These are phyloP conservation scores for Aspergillus panamensis DNA, from an alignment of 495 filamentous ascomycete species.

Conservation along the genomic window DNA sequence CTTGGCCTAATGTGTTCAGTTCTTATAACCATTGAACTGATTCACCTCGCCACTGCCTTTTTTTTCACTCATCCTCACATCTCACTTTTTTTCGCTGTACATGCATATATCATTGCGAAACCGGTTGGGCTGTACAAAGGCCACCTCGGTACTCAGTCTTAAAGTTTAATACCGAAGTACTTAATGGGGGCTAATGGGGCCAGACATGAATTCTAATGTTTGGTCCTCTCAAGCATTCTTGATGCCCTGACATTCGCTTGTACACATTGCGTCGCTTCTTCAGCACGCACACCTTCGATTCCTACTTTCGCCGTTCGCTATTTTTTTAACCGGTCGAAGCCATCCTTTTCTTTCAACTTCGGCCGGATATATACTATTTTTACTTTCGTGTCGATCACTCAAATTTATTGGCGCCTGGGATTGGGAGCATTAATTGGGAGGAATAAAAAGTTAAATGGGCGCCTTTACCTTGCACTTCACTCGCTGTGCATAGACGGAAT, in stretches of 20 bases:
- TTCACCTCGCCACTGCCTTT: background rate
- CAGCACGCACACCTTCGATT: constrained; percentile 27
- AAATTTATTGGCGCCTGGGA: constrained; percentile 40
- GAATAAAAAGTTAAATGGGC: constrained; percentile 30
- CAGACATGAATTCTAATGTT: constrained; percentile 10
- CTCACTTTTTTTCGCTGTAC: constrained; percentile 8
- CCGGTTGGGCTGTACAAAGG: constrained; percentile 7
- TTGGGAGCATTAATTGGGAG: constrained; percentile 28
- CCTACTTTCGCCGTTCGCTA: constrained; percentile 43
- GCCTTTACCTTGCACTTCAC: constrained; percentile 39
- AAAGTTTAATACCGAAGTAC: constrained; percentile 16
- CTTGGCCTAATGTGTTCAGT: constrained; percentile 15
- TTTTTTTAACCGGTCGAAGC: constrained; percentile 36
- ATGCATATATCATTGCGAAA: constrained; percentile 14
- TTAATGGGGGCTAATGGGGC: constrained; percentile 12
- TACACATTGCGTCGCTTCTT: constrained; percentile 26
- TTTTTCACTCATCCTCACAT: background rate
- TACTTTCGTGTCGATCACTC: constrained; percentile 49
- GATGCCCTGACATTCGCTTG: constrained; percentile 42
- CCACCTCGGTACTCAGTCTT: constrained; percentile 6
- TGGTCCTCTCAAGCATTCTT: constrained; percentile 23
- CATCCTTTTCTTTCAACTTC: constrained; percentile 34
- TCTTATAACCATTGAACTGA: constrained; percentile 12
- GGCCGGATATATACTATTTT: constrained; percentile 38
- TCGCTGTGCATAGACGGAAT: constrained; percentile 44